phyloP scores from a whole-genome alignment of 306 rosid species.

The Adenanthera pavonina region DNA sequence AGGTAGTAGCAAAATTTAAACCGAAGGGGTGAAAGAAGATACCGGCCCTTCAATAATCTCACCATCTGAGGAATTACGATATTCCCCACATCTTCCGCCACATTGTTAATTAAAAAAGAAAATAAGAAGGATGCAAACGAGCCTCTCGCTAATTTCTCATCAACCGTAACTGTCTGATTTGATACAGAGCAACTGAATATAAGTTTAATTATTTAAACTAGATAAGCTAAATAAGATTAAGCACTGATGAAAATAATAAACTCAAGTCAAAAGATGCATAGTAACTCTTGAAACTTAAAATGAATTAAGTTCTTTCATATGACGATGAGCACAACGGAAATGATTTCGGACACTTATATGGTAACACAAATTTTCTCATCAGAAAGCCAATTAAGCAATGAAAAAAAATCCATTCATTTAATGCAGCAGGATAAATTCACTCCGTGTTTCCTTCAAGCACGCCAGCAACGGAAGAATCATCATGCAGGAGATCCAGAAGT shows the following conservation, averaged over 20 bases:
- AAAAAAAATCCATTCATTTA: neutral
- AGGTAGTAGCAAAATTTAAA: neutral
- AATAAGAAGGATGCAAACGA: neutral
- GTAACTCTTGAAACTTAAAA: neutral
- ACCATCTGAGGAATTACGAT: neutral
- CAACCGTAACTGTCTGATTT: neutral
- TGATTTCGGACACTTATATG: neutral
- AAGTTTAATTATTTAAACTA: neutral
- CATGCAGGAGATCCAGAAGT: neutral
- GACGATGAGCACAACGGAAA: neutral
- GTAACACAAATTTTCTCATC: neutral
- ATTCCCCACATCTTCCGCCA: neutral
- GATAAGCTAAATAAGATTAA: neutral
- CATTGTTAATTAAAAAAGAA: neutral
- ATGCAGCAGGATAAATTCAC: neutral
- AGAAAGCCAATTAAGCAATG: neutral
- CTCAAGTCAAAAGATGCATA: neutral
- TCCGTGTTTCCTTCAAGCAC: slow-evolving; percentile 16
- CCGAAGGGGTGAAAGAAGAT: neutral
- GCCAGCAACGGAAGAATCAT: neutral
- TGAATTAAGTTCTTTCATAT: neutral
- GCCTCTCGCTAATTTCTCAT: slow-evolving; percentile 6
- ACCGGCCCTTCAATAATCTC: neutral
- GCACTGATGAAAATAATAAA: neutral
- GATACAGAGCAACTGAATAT: slow-evolving; percentile 17